A percentile compares a stretch with the other conserved stretches of the same genome.
These are phyloP conservation scores for Zangia roseola DNA, from an alignment of 768 basidiomycete genomes.

Conservation along the genomic window DNA sequence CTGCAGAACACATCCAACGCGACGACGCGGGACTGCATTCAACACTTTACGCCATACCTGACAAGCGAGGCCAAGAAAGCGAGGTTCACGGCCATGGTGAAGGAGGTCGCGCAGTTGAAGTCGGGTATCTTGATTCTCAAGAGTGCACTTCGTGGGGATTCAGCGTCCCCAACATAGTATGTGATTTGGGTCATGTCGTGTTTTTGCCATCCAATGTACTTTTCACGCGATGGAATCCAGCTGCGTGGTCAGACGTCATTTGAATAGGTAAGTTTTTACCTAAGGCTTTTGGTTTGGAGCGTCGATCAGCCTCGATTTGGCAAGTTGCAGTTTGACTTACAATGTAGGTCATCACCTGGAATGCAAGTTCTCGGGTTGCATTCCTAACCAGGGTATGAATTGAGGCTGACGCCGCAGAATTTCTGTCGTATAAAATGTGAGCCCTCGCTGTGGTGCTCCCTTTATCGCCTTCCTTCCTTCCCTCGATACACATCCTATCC, in stretches of 20 bases:
- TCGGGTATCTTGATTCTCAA: slow-evolving; percentile 61
- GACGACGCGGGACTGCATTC: slow-evolving; percentile 77
- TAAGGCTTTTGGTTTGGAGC: slow-evolving; percentile 5
- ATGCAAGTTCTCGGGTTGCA: too few relatives aligned
- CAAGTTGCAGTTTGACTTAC: background rate
- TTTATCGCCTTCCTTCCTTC: slow-evolving; percentile 6
- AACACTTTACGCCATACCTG: slow-evolving; percentile 74
- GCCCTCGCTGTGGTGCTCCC: background rate
- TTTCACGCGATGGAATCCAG: slow-evolving; percentile 14
- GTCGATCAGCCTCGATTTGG: slow-evolving; percentile 22
- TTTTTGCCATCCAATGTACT: slow-evolving; percentile 20
- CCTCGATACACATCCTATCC: slow-evolving; percentile 26
- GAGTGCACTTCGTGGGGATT: slow-evolving; percentile 36
- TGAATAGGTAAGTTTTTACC: background rate
- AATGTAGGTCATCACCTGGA: too few relatives aligned
- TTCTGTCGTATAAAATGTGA: slow-evolving; percentile 28
- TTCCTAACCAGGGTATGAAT: slow-evolving; percentile 4
- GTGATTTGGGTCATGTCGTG: slow-evolving; percentile 11
- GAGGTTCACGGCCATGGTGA: slow-evolving; percentile 76
- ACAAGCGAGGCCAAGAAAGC: slow-evolving; percentile 67
- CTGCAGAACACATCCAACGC: slow-evolving; percentile 65
- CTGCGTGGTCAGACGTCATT: background rate
- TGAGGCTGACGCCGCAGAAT: slow-evolving; percentile 29
- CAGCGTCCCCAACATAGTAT: slow-evolving; percentile 25
- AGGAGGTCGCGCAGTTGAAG: slow-evolving; percentile 75